Evolutionary conservation across 1,284 basidiomycete species (phyloP).

Genomic region (Pascua sp.): DNA sequence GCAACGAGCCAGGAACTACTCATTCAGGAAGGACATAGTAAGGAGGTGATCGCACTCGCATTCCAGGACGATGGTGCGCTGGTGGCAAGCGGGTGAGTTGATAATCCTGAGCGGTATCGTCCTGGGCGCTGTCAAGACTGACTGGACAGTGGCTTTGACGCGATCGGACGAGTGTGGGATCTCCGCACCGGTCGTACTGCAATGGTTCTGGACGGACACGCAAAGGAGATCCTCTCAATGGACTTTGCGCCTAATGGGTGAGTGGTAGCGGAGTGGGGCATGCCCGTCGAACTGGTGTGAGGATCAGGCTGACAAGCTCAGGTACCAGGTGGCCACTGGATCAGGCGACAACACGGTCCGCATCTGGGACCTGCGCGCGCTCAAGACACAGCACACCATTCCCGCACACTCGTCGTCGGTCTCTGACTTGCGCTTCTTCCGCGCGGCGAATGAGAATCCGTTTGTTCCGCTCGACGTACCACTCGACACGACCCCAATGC

Average conservation of each 20-base stretch:
- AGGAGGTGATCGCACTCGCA: slow-evolving; percentile 91
- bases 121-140: no score
- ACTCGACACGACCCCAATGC: not conserved
- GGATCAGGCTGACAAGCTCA: slow-evolving; percentile 45
- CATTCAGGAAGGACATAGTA: slow-evolving; percentile 94
- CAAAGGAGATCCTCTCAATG: slow-evolving; percentile 86
- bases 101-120: no score
- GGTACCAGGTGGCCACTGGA: slow-evolving; percentile 94
- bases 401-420: slow-evolving; percentile 93
- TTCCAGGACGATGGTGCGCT: slow-evolving; percentile 95
- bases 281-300: no score
- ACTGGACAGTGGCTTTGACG: slow-evolving; percentile 77
- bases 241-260: slow-evolving; percentile 95
- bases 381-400: slow-evolving; percentile 91
- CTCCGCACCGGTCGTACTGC: slow-evolving; percentile 89
- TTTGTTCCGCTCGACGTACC: slow-evolving; percentile 28
- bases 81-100: slow-evolving; percentile 77
- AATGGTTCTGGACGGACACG: slow-evolving; percentile 97
- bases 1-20: slow-evolving; percentile 74
- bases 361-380: slow-evolving; percentile 95
- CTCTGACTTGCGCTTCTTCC: slow-evolving; percentile 92
- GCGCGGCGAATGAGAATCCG: slow-evolving; percentile 45
- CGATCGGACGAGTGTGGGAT: slow-evolving; percentile 97
- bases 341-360: slow-evolving; percentile 95
- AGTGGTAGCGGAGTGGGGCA: slow-evolving; percentile 23